These are phyloP conservation scores for Kwoniella bestiolae DNA, from an alignment of 768 basidiomycete genomes.

Conservation along the genomic window DNA sequence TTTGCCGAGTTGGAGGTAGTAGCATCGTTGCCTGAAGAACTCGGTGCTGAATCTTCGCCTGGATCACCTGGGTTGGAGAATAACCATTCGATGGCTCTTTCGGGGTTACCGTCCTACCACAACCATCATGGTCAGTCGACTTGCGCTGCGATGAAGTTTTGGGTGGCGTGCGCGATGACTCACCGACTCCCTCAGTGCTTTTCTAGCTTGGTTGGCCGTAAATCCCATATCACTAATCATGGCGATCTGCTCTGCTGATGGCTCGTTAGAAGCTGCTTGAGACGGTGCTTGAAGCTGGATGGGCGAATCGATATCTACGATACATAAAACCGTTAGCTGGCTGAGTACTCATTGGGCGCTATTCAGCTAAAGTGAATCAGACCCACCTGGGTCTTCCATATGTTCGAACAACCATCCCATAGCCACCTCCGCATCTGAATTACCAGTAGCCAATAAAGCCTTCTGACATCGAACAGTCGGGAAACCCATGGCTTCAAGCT, in stretches of 20 bases:
- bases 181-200: slow-evolving; percentile 85
- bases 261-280: slow-evolving; percentile 61
- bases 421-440: slow-evolving; percentile 71
- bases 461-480: slow-evolving; percentile 82
- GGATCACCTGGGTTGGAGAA: slow-evolving; percentile 89
- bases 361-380: background rate
- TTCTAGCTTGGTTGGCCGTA: slow-evolving; percentile 75
- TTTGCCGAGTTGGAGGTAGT: slow-evolving; percentile 1
- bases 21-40: slow-evolving; percentile 26
- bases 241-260: slow-evolving; percentile 70
- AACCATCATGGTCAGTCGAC: background rate
- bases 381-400: slow-evolving; percentile 87
- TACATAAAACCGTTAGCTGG: too few relatives aligned
- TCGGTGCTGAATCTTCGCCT: slow-evolving; percentile 63
- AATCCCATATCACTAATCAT: slow-evolving; percentile 93
- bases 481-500: slow-evolving; percentile 91
- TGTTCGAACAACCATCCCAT: slow-evolving; percentile 96
- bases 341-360: too few relatives aligned
- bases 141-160: too few relatives aligned
- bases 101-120: slow-evolving; percentile 69
- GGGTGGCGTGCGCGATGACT: slow-evolving; percentile 45
- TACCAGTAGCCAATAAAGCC: slow-evolving; percentile 83
- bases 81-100: slow-evolving; percentile 93
- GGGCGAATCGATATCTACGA: slow-evolving; percentile 81
- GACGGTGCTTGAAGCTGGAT: slow-evolving; percentile 59